Evolutionary conservation across 768 basidiomycete species (phyloP).

Genomic region (Lentinula guzmanii): DNA sequence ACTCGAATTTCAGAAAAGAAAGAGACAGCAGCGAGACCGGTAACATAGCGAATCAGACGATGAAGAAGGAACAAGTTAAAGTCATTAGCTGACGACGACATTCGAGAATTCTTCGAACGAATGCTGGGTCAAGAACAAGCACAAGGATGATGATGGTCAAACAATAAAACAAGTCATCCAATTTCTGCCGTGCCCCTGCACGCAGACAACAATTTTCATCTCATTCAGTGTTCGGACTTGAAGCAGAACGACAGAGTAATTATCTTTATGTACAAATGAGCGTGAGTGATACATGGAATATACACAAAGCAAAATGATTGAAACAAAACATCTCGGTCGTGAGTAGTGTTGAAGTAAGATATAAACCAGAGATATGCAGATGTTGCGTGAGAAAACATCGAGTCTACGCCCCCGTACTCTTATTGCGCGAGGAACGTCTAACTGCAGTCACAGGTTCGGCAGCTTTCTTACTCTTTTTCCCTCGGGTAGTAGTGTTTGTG

Average conservation of each 20-base stretch:
- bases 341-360: neutral
- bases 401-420: neutral
- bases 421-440: neutral
- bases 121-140: neutral
- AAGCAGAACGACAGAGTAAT: neutral
- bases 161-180: neutral
- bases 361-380: neutral
- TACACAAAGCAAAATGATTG: neutral
- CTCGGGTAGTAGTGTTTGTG: neutral
- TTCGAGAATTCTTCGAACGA: neutral
- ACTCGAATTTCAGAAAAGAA: constrained; percentile 90
- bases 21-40: constrained; percentile 68
- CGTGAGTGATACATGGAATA: neutral
- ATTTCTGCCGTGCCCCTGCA: neutral
- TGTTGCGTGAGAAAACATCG: neutral
- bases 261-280: neutral
- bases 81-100: neutral
- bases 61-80: constrained; percentile 39
- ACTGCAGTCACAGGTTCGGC: neutral
- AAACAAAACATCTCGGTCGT: neutral
- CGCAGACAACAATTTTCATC: neutral
- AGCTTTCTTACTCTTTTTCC: neutral
- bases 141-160: neutral
- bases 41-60: constrained; percentile 62
- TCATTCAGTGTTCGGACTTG: neutral